Conservation (phyloP, 73 alveolate genomes). For the Paraurostyla sp. region DNA sequence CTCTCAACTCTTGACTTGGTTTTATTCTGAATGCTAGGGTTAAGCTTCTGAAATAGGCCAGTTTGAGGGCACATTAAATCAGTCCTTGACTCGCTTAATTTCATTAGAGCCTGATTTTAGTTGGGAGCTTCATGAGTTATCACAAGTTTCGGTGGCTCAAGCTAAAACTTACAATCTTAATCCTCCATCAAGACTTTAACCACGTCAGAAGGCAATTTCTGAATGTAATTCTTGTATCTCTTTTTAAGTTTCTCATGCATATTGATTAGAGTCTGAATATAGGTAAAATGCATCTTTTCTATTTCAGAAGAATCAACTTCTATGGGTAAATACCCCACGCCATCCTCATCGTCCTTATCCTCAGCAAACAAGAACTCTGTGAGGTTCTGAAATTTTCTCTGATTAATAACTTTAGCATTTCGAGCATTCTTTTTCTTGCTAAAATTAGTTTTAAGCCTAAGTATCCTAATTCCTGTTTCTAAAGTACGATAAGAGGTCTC, state of each 20-base stretch:
- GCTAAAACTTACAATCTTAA: not conserved
- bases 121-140: slow-evolving; percentile 44
- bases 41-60: not conserved
- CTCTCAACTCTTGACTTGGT: slow-evolving; percentile 13
- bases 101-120: no score
- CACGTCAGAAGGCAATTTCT: not conserved
- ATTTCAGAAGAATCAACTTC: not conserved
- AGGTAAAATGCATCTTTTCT: not conserved
- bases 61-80: no score
- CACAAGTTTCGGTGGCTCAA: not conserved
- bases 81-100: no score
- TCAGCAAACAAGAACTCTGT: slow-evolving; percentile 45
- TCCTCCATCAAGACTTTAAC: not conserved
- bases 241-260: slow-evolving; percentile 1
- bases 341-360: slow-evolving; percentile 40
- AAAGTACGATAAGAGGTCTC: not conserved
- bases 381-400: slow-evolving; percentile 17
- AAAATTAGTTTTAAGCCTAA: not conserved
- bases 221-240: not conserved
- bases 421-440: slow-evolving; percentile 13
- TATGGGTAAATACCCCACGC: slow-evolving; percentile 36
- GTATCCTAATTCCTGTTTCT: not conserved
- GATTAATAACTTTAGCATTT: not conserved
- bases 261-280: not conserved
- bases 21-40: slow-evolving; percentile 4